These are phyloP conservation scores for Saturnispora zaruensis DNA, from an alignment of 805 yeast genomes.

Conservation along the genomic window DNA sequence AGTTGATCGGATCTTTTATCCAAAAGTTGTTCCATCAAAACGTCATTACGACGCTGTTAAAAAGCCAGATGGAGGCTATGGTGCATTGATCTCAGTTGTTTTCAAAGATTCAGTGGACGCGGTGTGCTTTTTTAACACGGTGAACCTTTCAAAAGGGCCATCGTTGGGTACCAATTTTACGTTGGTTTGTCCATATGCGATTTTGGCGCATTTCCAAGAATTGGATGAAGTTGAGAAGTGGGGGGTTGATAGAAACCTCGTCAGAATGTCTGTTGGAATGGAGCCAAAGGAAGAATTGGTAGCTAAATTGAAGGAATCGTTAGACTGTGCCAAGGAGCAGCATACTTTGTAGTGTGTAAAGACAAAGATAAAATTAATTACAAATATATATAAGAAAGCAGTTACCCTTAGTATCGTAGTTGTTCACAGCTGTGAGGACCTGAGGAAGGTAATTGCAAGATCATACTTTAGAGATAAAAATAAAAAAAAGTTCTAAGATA, in stretches of 20 bases:
- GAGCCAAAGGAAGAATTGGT: conserved; percentile 60
- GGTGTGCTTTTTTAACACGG: conserved; percentile 60
- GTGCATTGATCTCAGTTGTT: conserved; percentile 72
- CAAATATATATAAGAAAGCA: too few relatives aligned
- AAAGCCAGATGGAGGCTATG: conserved; percentile 60
- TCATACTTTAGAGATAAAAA: too few relatives aligned
- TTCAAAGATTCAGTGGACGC: conserved; percentile 62
- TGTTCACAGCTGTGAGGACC: too few relatives aligned
- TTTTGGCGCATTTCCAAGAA: conserved; percentile 78
- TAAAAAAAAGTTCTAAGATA: too few relatives aligned
- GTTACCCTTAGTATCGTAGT: too few relatives aligned
- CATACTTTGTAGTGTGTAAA: conserved; percentile 19
- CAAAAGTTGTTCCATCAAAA: conserved; percentile 46
- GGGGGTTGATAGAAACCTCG: conserved; percentile 73
- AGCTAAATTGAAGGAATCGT: conserved; percentile 41
- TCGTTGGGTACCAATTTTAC: conserved; percentile 87
- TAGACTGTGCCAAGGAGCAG: conserved; percentile 36
- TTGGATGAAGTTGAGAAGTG: conserved; percentile 69
- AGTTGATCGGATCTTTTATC: conserved; percentile 64
- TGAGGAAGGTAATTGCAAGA: too few relatives aligned
- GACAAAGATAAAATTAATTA: too few relatives aligned
- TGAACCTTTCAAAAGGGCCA: conserved; percentile 75
- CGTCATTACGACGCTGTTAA: conserved; percentile 63
- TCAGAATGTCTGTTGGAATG: conserved; percentile 78
- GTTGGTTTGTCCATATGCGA: conserved; percentile 81